Percentiles rank a stretch among this genome's conserved stretches.
These are phyloP conservation scores for Suillus cothurnatus DNA, from an alignment of 768 basidiomycete genomes.

Conservation along the genomic window DNA sequence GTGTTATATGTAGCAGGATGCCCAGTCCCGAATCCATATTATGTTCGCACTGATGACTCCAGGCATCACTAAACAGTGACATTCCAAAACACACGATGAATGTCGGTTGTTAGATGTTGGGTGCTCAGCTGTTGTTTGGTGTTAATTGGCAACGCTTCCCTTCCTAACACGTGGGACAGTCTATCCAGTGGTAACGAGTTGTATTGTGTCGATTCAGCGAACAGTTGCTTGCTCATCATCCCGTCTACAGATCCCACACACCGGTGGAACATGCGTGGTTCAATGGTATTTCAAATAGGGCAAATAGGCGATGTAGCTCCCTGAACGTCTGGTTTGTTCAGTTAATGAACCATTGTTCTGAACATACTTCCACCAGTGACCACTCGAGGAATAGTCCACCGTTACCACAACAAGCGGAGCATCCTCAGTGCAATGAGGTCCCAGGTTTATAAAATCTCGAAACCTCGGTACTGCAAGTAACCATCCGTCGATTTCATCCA, in stretches of 20 bases:
- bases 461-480: neutral
- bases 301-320: neutral
- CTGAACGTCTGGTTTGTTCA: slow-evolving; percentile 3
- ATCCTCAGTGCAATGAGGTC: neutral
- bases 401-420: neutral
- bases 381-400: neutral
- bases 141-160: neutral
- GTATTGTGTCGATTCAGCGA: neutral
- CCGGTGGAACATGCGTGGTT: neutral
- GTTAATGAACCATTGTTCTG: slow-evolving; percentile 6
- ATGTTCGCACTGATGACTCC: neutral
- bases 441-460: neutral
- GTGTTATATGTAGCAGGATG: slow-evolving; percentile 42
- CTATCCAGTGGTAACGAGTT: neutral
- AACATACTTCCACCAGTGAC: neutral
- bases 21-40: slow-evolving; percentile 16
- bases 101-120: neutral
- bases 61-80: neutral
- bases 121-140: neutral
- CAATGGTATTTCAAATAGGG: neutral
- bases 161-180: neutral
- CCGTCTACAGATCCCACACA: neutral
- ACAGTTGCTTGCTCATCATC: neutral
- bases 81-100: neutral
- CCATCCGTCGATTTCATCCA: neutral